Conservation (phyloP, 495 filamentous ascomycete species). For the Tuber indicum region DNA sequence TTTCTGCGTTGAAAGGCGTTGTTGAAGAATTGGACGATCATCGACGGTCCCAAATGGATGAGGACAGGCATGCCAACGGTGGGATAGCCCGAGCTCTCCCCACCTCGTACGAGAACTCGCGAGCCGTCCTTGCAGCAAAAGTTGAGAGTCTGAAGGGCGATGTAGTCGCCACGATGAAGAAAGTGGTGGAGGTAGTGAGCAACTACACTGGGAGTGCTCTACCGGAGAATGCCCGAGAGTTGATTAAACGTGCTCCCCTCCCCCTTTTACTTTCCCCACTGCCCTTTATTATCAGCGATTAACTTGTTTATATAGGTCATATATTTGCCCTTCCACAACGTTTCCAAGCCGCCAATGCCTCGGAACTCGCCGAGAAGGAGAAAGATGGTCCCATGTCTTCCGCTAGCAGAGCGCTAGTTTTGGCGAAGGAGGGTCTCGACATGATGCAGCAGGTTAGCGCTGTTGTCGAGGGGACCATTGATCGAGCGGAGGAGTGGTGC, state of each 20-base stretch:
- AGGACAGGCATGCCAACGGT: background rate
- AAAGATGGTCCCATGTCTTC: constrained; percentile 29
- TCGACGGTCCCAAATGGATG: constrained; percentile 4
- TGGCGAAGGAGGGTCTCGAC: constrained; percentile 80
- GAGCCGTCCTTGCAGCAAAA: constrained; percentile 40
- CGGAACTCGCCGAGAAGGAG: constrained; percentile 18
- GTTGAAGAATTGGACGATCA: constrained; percentile 68
- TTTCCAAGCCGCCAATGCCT: constrained; percentile 53
- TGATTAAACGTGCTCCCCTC: constrained; percentile 56
- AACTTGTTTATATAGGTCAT: constrained; percentile 42
- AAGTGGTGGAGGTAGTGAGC: constrained; percentile 70
- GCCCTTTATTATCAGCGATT: background rate
- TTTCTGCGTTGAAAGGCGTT: constrained; percentile 60
- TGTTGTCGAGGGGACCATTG: constrained; percentile 74
- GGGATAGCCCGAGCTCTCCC: constrained; percentile 19
- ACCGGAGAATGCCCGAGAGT: constrained; percentile 69
- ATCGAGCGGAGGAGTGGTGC: constrained; percentile 82
- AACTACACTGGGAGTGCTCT: constrained; percentile 77
- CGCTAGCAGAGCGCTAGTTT: constrained; percentile 58
- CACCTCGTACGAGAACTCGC: constrained; percentile 38
- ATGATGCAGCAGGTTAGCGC: constrained; percentile 80
- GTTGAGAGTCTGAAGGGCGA: constrained; percentile 63
- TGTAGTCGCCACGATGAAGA: constrained; percentile 66
- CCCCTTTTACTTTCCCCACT: background rate
- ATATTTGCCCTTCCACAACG: constrained; percentile 70